phyloP scores from a whole-genome alignment of 805 yeast species.

The Lipomyces anomalus region DNA sequence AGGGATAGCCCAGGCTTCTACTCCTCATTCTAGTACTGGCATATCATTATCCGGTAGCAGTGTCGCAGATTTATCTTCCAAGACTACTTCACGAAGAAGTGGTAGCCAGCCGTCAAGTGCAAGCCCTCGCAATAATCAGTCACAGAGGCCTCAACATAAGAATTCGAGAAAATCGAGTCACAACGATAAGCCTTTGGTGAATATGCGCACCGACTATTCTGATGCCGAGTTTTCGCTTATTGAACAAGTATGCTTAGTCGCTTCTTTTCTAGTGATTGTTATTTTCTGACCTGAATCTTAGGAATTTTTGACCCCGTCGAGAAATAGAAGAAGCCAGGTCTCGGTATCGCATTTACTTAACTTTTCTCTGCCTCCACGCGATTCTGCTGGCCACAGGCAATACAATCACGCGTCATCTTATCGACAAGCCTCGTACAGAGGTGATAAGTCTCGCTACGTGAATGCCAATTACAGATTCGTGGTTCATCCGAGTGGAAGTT shows the following conservation, averaged over 20 bases:
- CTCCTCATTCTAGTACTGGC: constrained; percentile 1
- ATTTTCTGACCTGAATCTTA: background rate
- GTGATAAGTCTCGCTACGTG: constrained; percentile 39
- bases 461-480: constrained; percentile 82
- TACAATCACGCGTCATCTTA: constrained; percentile 18
- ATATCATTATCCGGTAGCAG: constrained; percentile 1
- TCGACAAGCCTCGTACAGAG: constrained; percentile 7
- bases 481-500: constrained; percentile 58
- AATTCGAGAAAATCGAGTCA: constrained; percentile 11
- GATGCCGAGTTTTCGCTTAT: constrained; percentile 13
- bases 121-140: constrained; percentile 16
- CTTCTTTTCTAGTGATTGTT: background rate
- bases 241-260: constrained; percentile 13
- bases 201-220: constrained; percentile 3
- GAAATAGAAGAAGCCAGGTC: constrained; percentile 17
- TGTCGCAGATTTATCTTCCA: constrained; percentile 3
- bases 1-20: constrained; percentile 5
- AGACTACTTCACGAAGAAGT: constrained; percentile 1
- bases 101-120: background rate
- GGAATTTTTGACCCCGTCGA: constrained; percentile 11
- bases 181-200: constrained; percentile 16
- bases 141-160: constrained; percentile 9
- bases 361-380: constrained; percentile 24
- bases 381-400: constrained; percentile 9
- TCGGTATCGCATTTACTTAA: constrained; percentile 23